A percentile compares a stretch with the other conserved stretches of the same genome.
phyloP scores from a whole-genome alignment of 495 filamentous ascomycete genomes.

The Acidiella bohemica region DNA sequence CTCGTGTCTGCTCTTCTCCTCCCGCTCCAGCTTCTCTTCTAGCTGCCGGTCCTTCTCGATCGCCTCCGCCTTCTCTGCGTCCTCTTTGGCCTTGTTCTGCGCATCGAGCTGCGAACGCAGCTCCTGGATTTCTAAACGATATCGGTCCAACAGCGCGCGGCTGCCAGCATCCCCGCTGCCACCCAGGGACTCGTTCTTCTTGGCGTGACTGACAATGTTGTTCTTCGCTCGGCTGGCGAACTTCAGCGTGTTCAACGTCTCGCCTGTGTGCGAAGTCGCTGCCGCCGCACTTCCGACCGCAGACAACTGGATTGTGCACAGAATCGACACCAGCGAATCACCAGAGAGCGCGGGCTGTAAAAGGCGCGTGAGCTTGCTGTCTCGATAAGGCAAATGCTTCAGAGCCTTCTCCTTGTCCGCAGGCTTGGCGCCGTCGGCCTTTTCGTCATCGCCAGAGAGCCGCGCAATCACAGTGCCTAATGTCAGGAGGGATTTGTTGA shows the following conservation, averaged over 20 bases:
- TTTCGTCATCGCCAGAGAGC: constrained; percentile 66
- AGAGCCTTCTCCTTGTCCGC: constrained; percentile 43
- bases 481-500: constrained; percentile 94
- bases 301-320: constrained; percentile 84
- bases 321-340: constrained; percentile 87
- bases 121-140: constrained; percentile 84
- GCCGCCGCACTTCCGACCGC: constrained; percentile 42
- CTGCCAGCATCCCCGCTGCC: constrained; percentile 60
- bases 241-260: constrained; percentile 92
- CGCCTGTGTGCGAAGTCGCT: constrained; percentile 54
- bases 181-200: constrained; percentile 72
- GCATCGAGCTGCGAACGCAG: constrained; percentile 68
- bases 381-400: constrained; percentile 87
- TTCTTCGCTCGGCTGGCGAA: constrained; percentile 96
- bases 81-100: constrained; percentile 53
- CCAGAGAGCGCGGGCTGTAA: constrained; percentile 88
- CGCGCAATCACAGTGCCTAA: constrained; percentile 89
- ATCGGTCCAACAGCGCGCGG: constrained; percentile 78
- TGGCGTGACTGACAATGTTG: constrained; percentile 93
- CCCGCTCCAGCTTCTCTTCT: constrained; percentile 55
- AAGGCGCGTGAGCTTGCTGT: constrained; percentile 89
- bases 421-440: constrained; percentile 38
- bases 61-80: constrained; percentile 50
- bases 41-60: constrained; percentile 47
- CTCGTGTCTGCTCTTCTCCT: constrained; percentile 73